Evolutionary conservation across 176 grass and related monocot genomes (phyloP).

Genomic region (Areca catechu): DNA sequence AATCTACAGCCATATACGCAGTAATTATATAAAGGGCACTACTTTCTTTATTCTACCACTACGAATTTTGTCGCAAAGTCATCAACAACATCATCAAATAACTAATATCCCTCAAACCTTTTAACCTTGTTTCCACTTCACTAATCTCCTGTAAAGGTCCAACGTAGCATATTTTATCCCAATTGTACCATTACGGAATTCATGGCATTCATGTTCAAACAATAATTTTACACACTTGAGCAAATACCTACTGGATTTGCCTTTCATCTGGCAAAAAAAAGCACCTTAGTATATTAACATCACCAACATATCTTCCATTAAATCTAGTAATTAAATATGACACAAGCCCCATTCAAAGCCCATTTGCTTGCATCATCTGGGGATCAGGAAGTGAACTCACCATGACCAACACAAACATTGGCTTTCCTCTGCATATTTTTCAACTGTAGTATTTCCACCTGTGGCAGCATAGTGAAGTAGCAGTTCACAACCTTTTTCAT

Average conservation of each 20-base stretch:
- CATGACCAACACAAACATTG: constrained; percentile 9
- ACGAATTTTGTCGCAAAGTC: too few species aligned
- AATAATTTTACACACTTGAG: constrained; percentile 46
- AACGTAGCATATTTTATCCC: constrained; percentile 23
- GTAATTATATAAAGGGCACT: too few species aligned
- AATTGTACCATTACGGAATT: constrained; percentile 4
- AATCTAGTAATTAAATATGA: constrained; percentile 52
- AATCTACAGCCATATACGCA: too few species aligned
- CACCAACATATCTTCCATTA: constrained; percentile 47
- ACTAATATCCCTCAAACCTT: constrained; percentile 30
- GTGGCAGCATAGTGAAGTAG: constrained; percentile 51
- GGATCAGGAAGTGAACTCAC: constrained; percentile 12
- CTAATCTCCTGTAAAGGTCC: constrained; percentile 58
- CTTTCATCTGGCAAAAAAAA: constrained; percentile 54
- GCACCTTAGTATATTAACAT: constrained; percentile 28
- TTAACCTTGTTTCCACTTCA: constrained; percentile 33
- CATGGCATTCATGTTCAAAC: constrained; percentile 9
- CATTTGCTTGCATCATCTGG: constrained; percentile 27
- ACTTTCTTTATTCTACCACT: too few species aligned
- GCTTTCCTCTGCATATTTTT: constrained; percentile 22
- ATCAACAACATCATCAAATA: constrained; percentile 32
- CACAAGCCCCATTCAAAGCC: constrained; percentile 37
- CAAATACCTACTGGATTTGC: constrained; percentile 37
- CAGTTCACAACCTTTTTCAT: constrained; percentile 37
- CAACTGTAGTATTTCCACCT: constrained; percentile 29